phyloP scores from a whole-genome alignment of 768 basidiomycete genomes.

The Rhodotorula sphaerocarpa region DNA sequence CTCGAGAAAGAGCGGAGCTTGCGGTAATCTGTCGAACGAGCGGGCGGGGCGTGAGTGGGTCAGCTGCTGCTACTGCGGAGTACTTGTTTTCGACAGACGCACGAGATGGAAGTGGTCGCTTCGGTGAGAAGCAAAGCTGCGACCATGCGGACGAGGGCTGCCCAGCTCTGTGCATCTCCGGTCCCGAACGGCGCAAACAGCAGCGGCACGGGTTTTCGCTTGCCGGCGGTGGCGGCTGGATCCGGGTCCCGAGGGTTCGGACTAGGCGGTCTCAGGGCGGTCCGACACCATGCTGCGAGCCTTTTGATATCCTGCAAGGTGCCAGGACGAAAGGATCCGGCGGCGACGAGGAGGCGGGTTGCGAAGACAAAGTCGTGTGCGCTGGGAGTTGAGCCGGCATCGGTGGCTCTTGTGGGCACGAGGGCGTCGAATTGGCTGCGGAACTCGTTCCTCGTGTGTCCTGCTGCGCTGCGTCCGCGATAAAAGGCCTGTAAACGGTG shows the following conservation, averaged over 20 bases:
- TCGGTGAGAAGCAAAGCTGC: conserved; percentile 8
- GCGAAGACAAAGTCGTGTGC: conserved; percentile 3
- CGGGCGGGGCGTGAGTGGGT: background rate
- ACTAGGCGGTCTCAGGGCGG: background rate
- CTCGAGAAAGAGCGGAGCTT: conserved; percentile 32
- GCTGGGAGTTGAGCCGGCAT: background rate
- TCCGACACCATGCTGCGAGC: conserved; percentile 17
- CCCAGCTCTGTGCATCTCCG: background rate
- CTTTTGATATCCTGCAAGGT: conserved; percentile 9
- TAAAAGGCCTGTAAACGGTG: background rate
- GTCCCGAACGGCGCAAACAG: conserved; percentile 16
- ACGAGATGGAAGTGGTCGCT: conserved; percentile 11
- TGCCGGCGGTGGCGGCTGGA: too few species aligned
- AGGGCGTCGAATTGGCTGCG: conserved; percentile 11
- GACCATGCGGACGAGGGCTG: background rate
- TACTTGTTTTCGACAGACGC: too few species aligned
- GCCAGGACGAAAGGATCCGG: background rate
- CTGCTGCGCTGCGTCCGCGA: background rate
- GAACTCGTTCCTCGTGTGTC: background rate
- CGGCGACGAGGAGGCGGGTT: conserved; percentile 9
- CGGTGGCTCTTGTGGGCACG: too few species aligned
- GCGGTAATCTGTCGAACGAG: background rate
- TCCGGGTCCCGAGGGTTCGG: background rate
- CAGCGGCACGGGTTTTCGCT: background rate
- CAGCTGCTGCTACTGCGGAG: too few species aligned